These are phyloP conservation scores for Cucumis variabilis DNA, from an alignment of 331 rosid species.

Conservation along the genomic window DNA sequence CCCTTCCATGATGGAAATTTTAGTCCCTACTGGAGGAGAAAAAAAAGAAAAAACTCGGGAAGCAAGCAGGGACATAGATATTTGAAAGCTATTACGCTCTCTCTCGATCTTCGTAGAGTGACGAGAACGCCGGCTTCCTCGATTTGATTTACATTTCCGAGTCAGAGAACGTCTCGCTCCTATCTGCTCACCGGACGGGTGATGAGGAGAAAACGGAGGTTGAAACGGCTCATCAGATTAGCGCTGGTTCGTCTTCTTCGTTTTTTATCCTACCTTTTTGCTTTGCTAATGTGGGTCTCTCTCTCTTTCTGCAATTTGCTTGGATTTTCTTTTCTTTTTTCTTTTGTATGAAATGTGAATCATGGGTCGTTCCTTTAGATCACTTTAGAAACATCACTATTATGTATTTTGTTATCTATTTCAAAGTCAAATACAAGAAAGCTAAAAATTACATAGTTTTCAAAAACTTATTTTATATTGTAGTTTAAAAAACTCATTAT, in stretches of 20 bases:
- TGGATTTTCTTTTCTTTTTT: no score
- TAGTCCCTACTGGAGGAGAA: no score
- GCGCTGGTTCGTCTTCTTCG: constrained; percentile 51
- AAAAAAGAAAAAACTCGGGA: no score
- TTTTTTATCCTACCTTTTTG: not conserved
- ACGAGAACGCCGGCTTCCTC: not conserved
- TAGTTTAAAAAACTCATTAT: no score
- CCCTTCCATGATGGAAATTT: not conserved
- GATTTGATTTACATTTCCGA: not conserved
- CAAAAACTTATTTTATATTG: no score
- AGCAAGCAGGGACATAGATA: no score
- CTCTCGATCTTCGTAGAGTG: not conserved
- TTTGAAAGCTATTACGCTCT: not conserved
- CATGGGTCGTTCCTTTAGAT: not conserved
- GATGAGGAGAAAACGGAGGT: constrained; percentile 40
- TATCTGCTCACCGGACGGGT: not conserved
- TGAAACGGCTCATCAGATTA: constrained; percentile 88
- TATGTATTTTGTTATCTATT: no score
- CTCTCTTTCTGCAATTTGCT: not conserved
- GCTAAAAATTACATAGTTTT: no score
- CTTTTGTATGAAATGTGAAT: not conserved
- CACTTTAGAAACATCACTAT: not conserved
- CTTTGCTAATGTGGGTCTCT: not conserved
- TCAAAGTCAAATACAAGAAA: no score
- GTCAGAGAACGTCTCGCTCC: constrained; percentile 1